Evolutionary conservation across 208 protist genomes (phyloP).

Genomic region (Crithidia bombi): DNA sequence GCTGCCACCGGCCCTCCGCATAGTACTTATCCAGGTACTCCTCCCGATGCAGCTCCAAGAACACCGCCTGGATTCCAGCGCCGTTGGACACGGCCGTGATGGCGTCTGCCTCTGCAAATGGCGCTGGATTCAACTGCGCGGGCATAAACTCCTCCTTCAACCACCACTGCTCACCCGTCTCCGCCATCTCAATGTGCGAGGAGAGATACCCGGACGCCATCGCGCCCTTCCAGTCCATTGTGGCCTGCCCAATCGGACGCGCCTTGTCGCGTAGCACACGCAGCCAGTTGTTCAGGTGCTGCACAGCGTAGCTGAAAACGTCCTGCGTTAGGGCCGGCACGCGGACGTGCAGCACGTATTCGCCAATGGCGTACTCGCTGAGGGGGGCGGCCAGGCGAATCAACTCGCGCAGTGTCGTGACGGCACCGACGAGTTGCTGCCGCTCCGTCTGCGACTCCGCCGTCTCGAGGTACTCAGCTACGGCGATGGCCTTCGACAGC

Average conservation of each 20-base stretch:
- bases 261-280: slow-evolving; percentile 72
- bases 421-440: slow-evolving; percentile 77
- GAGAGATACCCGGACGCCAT: slow-evolving; percentile 53
- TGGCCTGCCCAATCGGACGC: slow-evolving; percentile 61
- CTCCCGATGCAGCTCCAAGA: slow-evolving; percentile 77
- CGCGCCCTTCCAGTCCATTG: slow-evolving; percentile 65
- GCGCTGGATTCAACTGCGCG: slow-evolving; percentile 53
- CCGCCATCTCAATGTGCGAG: slow-evolving; percentile 52
- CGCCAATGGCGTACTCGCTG: slow-evolving; percentile 78
- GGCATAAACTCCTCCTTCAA: slow-evolving; percentile 56
- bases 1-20: slow-evolving; percentile 72
- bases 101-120: slow-evolving; percentile 58
- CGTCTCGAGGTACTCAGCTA: slow-evolving; percentile 87
- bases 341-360: slow-evolving; percentile 85
- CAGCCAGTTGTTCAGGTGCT: slow-evolving; percentile 87
- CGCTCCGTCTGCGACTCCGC: slow-evolving; percentile 71
- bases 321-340: slow-evolving; percentile 67
- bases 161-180: slow-evolving; percentile 70
- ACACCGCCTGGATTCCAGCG: slow-evolving; percentile 78
- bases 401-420: slow-evolving; percentile 75
- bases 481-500: slow-evolving; percentile 50
- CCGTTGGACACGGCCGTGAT: slow-evolving; percentile 68
- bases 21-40: slow-evolving; percentile 80
- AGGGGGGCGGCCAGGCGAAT: slow-evolving; percentile 68
- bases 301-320: slow-evolving; percentile 74